Conservation (phyloP, 768 basidiomycete species). For the Dioszegia aurantiaca region DNA sequence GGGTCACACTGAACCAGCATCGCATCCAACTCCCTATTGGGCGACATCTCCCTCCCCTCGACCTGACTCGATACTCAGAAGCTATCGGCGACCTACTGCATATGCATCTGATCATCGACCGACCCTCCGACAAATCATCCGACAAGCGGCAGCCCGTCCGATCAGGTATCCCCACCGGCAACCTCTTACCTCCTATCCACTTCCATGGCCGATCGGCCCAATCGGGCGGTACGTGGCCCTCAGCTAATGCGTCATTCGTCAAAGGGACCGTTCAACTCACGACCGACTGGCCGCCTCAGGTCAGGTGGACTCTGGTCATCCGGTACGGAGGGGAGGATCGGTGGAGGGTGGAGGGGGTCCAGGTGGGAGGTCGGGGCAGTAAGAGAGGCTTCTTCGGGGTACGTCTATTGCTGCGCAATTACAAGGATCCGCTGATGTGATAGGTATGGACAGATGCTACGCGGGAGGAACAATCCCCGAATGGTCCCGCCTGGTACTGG, state of each 20-base stretch:
- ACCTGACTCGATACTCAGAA: constrained; percentile 38
- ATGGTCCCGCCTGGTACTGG: constrained; percentile 49
- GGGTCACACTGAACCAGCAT: constrained; percentile 40
- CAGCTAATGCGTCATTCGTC: constrained; percentile 25
- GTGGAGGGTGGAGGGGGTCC: constrained; percentile 48
- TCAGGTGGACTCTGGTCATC: constrained; percentile 49
- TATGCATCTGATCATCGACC: constrained; percentile 28
- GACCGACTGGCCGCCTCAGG: constrained; percentile 45
- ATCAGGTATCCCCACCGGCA: constrained; percentile 29
- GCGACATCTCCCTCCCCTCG: constrained; percentile 17
- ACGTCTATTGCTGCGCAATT: constrained; percentile 8
- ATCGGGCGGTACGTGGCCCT: constrained; percentile 15
- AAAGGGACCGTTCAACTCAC: constrained; percentile 43
- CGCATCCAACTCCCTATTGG: constrained; percentile 18
- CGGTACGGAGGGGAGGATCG: constrained; percentile 47
- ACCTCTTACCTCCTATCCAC: constrained; percentile 37
- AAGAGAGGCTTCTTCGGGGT: constrained; percentile 48
- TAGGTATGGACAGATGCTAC: constrained; percentile 44
- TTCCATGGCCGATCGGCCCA: constrained; percentile 37
- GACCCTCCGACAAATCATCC: neutral
- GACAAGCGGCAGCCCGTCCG: constrained; percentile 20
- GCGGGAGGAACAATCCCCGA: constrained; percentile 39
- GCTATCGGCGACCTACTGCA: constrained; percentile 44
- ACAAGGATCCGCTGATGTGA: neutral
- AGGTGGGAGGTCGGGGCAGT: constrained; percentile 45